These are phyloP conservation scores for Penicillium bialowiezense DNA, from an alignment of 495 filamentous ascomycete genomes.

Conservation along the genomic window DNA sequence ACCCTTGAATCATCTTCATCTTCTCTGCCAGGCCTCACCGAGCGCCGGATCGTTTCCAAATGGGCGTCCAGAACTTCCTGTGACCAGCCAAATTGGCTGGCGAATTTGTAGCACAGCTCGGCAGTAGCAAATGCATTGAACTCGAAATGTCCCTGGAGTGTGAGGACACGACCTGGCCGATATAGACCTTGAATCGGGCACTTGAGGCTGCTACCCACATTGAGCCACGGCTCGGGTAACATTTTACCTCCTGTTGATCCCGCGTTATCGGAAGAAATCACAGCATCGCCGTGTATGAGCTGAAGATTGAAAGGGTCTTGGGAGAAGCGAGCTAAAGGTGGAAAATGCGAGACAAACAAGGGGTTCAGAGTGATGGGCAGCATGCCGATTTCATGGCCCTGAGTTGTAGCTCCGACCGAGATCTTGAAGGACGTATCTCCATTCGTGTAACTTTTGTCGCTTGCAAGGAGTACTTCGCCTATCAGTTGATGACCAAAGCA, in stretches of 20 bases:
- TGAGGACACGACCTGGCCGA: slow-evolving; percentile 19
- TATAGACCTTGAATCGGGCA: slow-evolving; percentile 33
- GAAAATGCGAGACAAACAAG: slow-evolving; percentile 12
- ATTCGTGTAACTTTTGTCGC: slow-evolving; percentile 6
- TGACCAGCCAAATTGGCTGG: slow-evolving; percentile 17
- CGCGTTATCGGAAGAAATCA: slow-evolving; percentile 7
- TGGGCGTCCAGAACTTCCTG: slow-evolving; percentile 8
- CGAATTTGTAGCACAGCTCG: slow-evolving; percentile 22
- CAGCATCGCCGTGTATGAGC: slow-evolving; percentile 29
- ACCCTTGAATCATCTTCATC: slow-evolving; percentile 27
- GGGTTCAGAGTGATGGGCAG: slow-evolving; percentile 13
- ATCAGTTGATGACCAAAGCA: slow-evolving; percentile 35
- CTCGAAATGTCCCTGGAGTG: slow-evolving; percentile 30
- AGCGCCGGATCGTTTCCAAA: slow-evolving; percentile 17
- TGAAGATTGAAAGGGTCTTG: slow-evolving; percentile 17
- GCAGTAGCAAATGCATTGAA: slow-evolving; percentile 26
- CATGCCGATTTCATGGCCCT: slow-evolving; percentile 24
- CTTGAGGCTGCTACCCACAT: slow-evolving; percentile 16
- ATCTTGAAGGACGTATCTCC: slow-evolving; percentile 5
- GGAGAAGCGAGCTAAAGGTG: slow-evolving; percentile 1
- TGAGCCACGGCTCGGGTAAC: slow-evolving; percentile 21
- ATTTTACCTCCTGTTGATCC: neutral
- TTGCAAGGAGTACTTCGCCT: slow-evolving; percentile 18
- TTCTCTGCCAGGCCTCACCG: slow-evolving; percentile 5
- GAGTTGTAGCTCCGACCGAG: slow-evolving; percentile 1